Base-by-base conservation (phyloP, 1,284 basidiomycete genomes). In the Moesziomyces sp. region DNA sequence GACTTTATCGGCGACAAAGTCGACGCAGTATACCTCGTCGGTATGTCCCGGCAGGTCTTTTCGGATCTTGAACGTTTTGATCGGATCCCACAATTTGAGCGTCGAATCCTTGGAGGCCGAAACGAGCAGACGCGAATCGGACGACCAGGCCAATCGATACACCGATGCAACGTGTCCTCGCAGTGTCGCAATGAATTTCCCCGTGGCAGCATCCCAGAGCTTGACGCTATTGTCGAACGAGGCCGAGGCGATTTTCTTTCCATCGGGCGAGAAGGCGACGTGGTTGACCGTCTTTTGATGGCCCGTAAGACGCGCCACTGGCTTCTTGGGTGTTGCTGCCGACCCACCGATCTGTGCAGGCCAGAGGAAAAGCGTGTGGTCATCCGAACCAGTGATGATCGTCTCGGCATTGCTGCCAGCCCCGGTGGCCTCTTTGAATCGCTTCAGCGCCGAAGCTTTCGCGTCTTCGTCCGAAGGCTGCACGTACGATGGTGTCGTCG, bases 11-110 rank as follows among this genome's bases (percentile, higher is more conserved):
- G 94, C 96, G 14, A 79, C 75, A 51, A 80, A 83, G 52, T 82
- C 81, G 21, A 99, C 96, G 81, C 96, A 99, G 86, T 98, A 98
- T 26, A 99, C 96, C 84, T 99, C 97, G 81, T 99, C 96, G 0
- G 92, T 92, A 83, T 99, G 97, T 3, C 96, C 97, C 0, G 95
- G 93, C 24, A 99, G 88, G 84, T 99, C 96, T 3, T 89, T 90
- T 80, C 93, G 91, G 74, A 98, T 91, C 88, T 98, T 99, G 65
- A 66, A 80, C 50, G 77, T 79, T 46, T 70, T 69, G 52, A 83
- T 52, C 2, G 71, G 71, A 47, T 81, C 80, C 82, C 82, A 83
- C 28, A 83, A 64, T 50, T 83, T 83, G 60, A 99, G 86, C 1
- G 96, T 99, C 55, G 91, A 92, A 85, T 98, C 96, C 84, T 97